Conservation (phyloP, 2,329 filamentous ascomycete species). For the Nemania sp. region DNA sequence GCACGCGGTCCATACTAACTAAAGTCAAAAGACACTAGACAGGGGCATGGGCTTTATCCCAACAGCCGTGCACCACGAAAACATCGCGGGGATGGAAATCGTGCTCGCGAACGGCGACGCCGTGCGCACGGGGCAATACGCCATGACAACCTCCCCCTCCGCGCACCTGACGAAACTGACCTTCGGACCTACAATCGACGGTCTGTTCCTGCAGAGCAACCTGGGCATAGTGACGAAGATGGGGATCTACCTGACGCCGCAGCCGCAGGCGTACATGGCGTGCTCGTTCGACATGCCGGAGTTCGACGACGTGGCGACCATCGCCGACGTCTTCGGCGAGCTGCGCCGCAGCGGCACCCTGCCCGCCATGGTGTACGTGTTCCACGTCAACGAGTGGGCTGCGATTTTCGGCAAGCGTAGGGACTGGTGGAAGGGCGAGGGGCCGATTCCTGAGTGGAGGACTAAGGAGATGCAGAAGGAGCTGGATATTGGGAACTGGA, state of each 20-base stretch:
- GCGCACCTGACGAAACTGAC: conserved; percentile 44
- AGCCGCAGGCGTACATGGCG: conserved; percentile 51
- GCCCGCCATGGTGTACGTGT: conserved; percentile 49
- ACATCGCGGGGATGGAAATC: conserved; percentile 50
- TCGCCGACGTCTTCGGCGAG: conserved; percentile 49
- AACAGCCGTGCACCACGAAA: conserved; percentile 47
- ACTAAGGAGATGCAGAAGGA: conserved; percentile 47
- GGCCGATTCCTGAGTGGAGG: conserved; percentile 50
- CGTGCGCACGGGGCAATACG: conserved; percentile 49
- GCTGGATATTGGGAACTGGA: conserved; percentile 49
- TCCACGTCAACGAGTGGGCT: conserved; percentile 50
- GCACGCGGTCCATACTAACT: background rate
- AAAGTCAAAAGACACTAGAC: conserved; percentile 43
- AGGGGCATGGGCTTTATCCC: conserved; percentile 46
- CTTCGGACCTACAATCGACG: conserved; percentile 48
- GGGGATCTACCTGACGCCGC: conserved; percentile 48
- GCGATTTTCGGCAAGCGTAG: conserved; percentile 47
- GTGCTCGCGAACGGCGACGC: conserved; percentile 49
- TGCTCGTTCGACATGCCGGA: conserved; percentile 51
- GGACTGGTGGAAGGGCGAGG: conserved; percentile 48
- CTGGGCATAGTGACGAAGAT: conserved; percentile 60
- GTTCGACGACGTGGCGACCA: conserved; percentile 49
- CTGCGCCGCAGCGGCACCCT: conserved; percentile 48
- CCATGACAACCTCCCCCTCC: conserved; percentile 45
- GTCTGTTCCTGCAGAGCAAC: conserved; percentile 57